These are phyloP conservation scores for Iodosphaeria phyllophila DNA, from an alignment of 2,329 filamentous ascomycete species.

Conservation along the genomic window DNA sequence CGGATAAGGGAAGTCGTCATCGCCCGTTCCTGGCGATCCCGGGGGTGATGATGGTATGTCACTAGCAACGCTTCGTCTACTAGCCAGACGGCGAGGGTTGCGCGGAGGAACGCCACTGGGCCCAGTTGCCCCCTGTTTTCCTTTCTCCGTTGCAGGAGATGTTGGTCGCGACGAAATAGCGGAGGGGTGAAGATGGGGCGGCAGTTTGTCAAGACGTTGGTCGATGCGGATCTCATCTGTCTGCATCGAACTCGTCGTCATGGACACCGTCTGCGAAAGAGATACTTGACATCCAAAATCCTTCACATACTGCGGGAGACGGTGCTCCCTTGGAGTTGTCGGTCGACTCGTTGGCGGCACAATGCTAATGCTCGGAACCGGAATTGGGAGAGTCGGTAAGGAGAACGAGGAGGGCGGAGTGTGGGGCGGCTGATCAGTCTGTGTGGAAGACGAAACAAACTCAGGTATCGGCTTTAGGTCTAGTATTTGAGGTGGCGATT, in stretches of 20 bases:
- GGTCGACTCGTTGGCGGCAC: slow-evolving; percentile 75
- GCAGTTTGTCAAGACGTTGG: slow-evolving; percentile 54
- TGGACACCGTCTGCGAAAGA: slow-evolving; percentile 28
- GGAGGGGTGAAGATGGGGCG: slow-evolving; percentile 62
- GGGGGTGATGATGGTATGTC: slow-evolving; percentile 33
- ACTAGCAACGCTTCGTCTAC: slow-evolving; percentile 21
- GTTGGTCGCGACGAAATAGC: slow-evolving; percentile 44
- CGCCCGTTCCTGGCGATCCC: slow-evolving; percentile 8
- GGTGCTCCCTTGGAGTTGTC: slow-evolving; percentile 54
- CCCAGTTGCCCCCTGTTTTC: slow-evolving; percentile 25
- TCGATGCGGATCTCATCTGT: slow-evolving; percentile 85
- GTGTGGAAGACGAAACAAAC: slow-evolving; percentile 25
- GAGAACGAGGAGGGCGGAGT: slow-evolving; percentile 12
- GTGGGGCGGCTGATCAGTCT: slow-evolving; percentile 29
- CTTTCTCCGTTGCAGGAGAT: slow-evolving; percentile 25
- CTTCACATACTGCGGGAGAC: slow-evolving; percentile 66
- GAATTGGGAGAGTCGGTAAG: slow-evolving; percentile 20
- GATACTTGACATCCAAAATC: slow-evolving; percentile 68
- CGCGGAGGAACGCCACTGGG: slow-evolving; percentile 36
- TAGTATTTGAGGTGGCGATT: slow-evolving; percentile 17
- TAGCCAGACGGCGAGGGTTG: slow-evolving; percentile 36
- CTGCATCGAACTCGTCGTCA: slow-evolving; percentile 43
- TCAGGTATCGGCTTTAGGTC: slow-evolving; percentile 15
- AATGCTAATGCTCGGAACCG: slow-evolving; percentile 76
- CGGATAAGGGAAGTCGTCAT: slow-evolving; percentile 34